Percentiles rank a stretch among this genome's conserved stretches.
phyloP scores from a whole-genome alignment of 2,329 filamentous ascomycete species.

The Talaromyces amestolkiae region DNA sequence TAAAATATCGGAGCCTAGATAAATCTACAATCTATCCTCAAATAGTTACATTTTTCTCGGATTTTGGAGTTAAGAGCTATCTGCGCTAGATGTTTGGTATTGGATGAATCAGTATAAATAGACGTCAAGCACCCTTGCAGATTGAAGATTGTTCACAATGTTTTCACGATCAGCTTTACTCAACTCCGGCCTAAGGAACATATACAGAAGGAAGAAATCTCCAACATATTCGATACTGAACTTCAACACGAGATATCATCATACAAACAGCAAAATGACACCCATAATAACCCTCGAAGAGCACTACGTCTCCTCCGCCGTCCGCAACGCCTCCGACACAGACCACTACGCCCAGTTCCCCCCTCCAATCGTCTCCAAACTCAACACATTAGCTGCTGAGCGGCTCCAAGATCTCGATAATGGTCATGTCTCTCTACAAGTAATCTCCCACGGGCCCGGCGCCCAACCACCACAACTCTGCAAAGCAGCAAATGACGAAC shows the following conservation, averaged over 20 bases:
- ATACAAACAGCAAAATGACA: conserved; percentile 18
- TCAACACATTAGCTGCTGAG: conserved; percentile 17
- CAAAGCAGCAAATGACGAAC: conserved; percentile 32
- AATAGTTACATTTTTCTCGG: background rate
- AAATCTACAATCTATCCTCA: background rate
- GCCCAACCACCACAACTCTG: conserved; percentile 18
- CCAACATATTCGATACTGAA: background rate
- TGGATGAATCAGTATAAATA: background rate
- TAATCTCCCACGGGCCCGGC: conserved; percentile 24
- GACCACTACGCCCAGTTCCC: conserved; percentile 22
- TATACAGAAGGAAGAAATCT: background rate
- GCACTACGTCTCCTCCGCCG: conserved; percentile 22
- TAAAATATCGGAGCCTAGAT: background rate
- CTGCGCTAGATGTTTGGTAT: background rate
- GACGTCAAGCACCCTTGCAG: background rate
- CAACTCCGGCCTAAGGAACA: background rate
- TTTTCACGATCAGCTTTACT: background rate
- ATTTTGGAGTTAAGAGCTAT: background rate
- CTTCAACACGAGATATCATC: background rate
- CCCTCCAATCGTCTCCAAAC: conserved; percentile 19
- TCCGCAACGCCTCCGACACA: conserved; percentile 14
- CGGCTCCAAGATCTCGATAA: conserved; percentile 19
- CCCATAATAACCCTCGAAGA: conserved; percentile 26
- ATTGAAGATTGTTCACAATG: background rate
- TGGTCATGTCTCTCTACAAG: conserved; percentile 19